Conservation (phyloP, 148 eudicot species). For the Camellia sinensis region DNA sequence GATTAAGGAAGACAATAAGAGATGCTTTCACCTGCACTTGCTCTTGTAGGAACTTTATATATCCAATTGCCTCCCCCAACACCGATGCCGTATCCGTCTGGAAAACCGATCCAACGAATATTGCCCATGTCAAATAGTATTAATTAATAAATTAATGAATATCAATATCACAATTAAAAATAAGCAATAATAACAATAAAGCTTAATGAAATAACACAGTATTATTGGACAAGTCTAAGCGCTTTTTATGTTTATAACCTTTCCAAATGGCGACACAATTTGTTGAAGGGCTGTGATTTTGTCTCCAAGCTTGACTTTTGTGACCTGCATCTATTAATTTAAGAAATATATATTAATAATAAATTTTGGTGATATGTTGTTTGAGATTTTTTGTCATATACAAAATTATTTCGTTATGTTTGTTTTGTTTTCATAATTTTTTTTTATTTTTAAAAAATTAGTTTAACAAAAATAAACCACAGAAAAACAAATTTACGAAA, state of each 20-base stretch:
- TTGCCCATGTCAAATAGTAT: no score
- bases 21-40: slow-evolving; percentile 27
- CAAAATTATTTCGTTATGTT: not conserved
- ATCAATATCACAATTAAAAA: no score
- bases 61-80: slow-evolving; percentile 29
- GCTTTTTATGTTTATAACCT: slow-evolving; percentile 15
- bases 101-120: not conserved
- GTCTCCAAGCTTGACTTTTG: slow-evolving; percentile 30
- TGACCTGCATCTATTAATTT: slow-evolving; percentile 21
- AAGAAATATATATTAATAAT: no score
- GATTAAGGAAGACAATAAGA: not conserved
- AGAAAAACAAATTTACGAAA: no score
- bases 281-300: slow-evolving; percentile 37
- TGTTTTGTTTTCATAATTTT: no score
- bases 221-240: not conserved
- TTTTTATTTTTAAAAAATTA: not conserved
- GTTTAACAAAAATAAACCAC: no score
- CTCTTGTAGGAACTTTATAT: slow-evolving; percentile 29
- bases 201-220: not conserved
- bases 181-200: not conserved
- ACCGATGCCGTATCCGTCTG: slow-evolving; percentile 37
- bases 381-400: not conserved
- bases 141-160: no score
- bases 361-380: no score
- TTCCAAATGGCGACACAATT: slow-evolving; percentile 37